phyloP scores from a whole-genome alignment of 2,329 filamentous ascomycete species.

The Trematosphaeria pertusa region DNA sequence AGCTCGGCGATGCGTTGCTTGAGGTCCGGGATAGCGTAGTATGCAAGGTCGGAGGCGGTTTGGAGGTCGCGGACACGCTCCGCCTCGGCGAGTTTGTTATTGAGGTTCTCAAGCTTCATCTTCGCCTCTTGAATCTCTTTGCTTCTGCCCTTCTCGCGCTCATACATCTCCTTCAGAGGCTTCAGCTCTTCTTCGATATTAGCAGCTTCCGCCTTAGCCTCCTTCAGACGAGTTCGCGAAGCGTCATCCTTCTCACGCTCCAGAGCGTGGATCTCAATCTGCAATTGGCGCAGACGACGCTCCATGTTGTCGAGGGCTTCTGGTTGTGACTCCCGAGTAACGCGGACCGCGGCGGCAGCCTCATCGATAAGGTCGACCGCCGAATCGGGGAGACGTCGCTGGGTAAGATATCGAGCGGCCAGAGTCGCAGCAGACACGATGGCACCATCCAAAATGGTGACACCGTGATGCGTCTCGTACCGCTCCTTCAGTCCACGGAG shows the following conservation, averaged over 20 bases:
- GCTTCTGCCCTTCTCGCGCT: slow-evolving; percentile 88
- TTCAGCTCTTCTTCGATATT: slow-evolving; percentile 93
- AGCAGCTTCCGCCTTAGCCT: slow-evolving; percentile 87
- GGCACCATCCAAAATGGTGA: slow-evolving; percentile 92
- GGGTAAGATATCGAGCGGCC: slow-evolving; percentile 91
- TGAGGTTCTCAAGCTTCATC: slow-evolving; percentile 89
- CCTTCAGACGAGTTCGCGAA: slow-evolving; percentile 79
- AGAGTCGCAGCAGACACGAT: slow-evolving; percentile 91
- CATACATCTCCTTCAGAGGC: slow-evolving; percentile 93
- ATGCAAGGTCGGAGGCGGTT: slow-evolving; percentile 91
- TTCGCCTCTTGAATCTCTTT: slow-evolving; percentile 94
- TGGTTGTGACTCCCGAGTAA: slow-evolving; percentile 93
- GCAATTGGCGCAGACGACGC: slow-evolving; percentile 84
- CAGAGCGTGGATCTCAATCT: slow-evolving; percentile 96
- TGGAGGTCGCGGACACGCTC: slow-evolving; percentile 83
- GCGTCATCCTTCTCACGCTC: slow-evolving; percentile 94
- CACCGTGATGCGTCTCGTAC: slow-evolving; percentile 97
- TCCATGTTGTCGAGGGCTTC: slow-evolving; percentile 96
- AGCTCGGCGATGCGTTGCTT: slow-evolving; percentile 79
- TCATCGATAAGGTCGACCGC: slow-evolving; percentile 97
- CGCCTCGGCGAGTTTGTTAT: slow-evolving; percentile 93
- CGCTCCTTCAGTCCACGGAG: slow-evolving; percentile 97
- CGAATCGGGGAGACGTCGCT: slow-evolving; percentile 89
- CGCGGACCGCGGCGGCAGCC: slow-evolving; percentile 93
- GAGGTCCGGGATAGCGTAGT: slow-evolving; percentile 96